Evolutionary conservation across 148 eudicot genomes (phyloP), one percentile per base, ranked within the genome.

Genomic region (Cornus suecica): DNA sequence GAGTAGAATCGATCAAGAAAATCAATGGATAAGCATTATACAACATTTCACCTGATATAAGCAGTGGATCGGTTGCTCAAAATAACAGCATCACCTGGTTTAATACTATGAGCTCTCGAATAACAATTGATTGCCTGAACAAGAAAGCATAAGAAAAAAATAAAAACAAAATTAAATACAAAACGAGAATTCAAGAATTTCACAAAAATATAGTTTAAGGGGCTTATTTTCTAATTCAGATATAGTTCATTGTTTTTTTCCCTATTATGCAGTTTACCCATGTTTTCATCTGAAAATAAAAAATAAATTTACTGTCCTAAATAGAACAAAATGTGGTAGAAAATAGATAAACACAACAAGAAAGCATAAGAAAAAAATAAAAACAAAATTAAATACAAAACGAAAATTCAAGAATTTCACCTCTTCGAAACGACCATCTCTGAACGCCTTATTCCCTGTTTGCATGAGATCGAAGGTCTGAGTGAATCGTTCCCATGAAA

Each of bases 41-140:
- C 26, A 32, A 11, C 6, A 8, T 32, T 65, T 71, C 77, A 96
- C 99, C 97, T 89, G 76, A 96, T 88, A 82, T 96, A 93, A 11
- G 99, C 90, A 82, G 90, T 86, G 86, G 93, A 88, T 85, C 99
- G 83, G 81, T 96, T 96, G 86, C 97, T 87, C 63, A 96, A 86
- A 73, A 96, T 90, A 74, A 87, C 78, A 42, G 98, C 88, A 85
- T 96, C 93, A 75, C 77, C 81, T 8, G 94, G 93, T 77, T 91
- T 96, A 51, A 88, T 80, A 68, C 79, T 80, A 81, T 84, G 86
- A 78, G 99, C 99, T 79, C 86, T 90, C 25, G 99, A 87, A 81
- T 93, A 96, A 78, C 79, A 88, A 72, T 70, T 86, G 67, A 93
- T 84, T 29, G 99, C 99, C 99, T 96, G 84, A 72, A 74, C 8